phyloP scores from a whole-genome alignment of 495 filamentous ascomycete species.

The Copromyces sp. region DNA sequence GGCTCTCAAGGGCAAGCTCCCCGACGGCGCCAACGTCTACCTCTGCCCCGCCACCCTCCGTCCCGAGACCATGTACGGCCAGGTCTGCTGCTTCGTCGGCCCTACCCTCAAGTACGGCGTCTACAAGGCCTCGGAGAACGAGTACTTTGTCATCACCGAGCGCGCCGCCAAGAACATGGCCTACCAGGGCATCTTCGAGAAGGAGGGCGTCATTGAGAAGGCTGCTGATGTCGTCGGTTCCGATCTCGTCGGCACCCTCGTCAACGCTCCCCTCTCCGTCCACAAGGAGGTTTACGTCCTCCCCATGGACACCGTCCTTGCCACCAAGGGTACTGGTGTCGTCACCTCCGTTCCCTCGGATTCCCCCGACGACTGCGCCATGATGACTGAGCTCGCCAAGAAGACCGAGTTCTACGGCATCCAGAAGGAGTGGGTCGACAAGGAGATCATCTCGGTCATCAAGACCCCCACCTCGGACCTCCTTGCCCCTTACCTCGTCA shows the following conservation, averaged over 20 bases:
- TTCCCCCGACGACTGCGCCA: constrained; percentile 92
- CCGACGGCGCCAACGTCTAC: constrained; percentile 70
- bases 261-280: constrained; percentile 84
- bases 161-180: constrained; percentile 92
- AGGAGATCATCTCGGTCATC: constrained; percentile 82
- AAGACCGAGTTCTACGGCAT: constrained; percentile 97
- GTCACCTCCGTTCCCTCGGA: constrained; percentile 93
- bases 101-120: constrained; percentile 65
- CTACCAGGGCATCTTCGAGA: constrained; percentile 76
- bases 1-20: constrained; percentile 65
- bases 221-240: constrained; percentile 62
- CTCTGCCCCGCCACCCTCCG: constrained; percentile 86
- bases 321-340: constrained; percentile 90
- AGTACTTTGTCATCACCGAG: constrained; percentile 79
- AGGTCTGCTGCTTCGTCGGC: constrained; percentile 91
- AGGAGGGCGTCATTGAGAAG: constrained; percentile 64
- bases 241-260: constrained; percentile 73
- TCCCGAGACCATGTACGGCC: constrained; percentile 97
- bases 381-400: constrained; percentile 76
- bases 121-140: constrained; percentile 71
- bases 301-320: constrained; percentile 88
- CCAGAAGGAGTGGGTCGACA: constrained; percentile 90
- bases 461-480: constrained; percentile 82
- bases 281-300: constrained; percentile 77
- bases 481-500: constrained; percentile 71